phyloP scores from a whole-genome alignment of 257 asterid genomes.

The Plantago elongata region DNA sequence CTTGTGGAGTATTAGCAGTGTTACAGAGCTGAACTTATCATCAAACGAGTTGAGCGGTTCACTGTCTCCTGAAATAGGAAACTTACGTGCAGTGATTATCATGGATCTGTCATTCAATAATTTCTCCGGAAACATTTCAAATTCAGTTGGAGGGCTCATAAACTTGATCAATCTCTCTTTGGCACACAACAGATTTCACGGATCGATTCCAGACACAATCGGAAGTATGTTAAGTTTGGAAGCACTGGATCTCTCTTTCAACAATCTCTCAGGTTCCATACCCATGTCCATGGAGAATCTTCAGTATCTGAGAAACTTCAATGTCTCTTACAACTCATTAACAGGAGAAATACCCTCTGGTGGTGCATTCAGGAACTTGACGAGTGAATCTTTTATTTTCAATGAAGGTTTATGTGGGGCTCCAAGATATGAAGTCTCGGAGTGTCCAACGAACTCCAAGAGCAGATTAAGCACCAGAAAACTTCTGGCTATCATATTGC shows the following conservation, averaged over 20 bases:
- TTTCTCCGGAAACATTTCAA: slow-evolving; percentile 24
- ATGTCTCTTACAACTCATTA: slow-evolving; percentile 17
- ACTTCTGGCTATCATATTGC: not conserved
- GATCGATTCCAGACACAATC: slow-evolving; percentile 22
- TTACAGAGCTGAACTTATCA: slow-evolving; percentile 24
- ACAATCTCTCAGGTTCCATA: slow-evolving; percentile 24
- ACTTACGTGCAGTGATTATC: not conserved
- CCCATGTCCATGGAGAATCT: slow-evolving; percentile 27
- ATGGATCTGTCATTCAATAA: slow-evolving; percentile 30
- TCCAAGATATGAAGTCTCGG: not conserved
- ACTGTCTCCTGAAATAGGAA: slow-evolving; percentile 19
- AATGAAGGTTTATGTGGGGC: slow-evolving; percentile 13
- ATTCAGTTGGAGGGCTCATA: slow-evolving; percentile 18
- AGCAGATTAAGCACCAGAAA: not conserved
- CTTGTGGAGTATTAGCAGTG: slow-evolving; percentile 23
- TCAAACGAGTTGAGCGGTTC: slow-evolving; percentile 25
- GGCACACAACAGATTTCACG: slow-evolving; percentile 22
- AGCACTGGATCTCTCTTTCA: slow-evolving; percentile 21
- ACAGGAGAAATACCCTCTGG: slow-evolving; percentile 15
- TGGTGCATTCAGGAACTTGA: slow-evolving; percentile 15
- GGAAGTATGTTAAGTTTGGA: slow-evolving; percentile 18
- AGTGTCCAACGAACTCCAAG: slow-evolving; percentile 2
- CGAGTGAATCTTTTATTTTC: slow-evolving; percentile 4
- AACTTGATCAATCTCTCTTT: slow-evolving; percentile 18
- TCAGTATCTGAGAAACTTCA: not conserved